Percentiles rank a stretch among this genome's conserved stretches.
Conservation (phyloP, 2,329 filamentous ascomycete species). For the Metarhizium robertsii region DNA sequence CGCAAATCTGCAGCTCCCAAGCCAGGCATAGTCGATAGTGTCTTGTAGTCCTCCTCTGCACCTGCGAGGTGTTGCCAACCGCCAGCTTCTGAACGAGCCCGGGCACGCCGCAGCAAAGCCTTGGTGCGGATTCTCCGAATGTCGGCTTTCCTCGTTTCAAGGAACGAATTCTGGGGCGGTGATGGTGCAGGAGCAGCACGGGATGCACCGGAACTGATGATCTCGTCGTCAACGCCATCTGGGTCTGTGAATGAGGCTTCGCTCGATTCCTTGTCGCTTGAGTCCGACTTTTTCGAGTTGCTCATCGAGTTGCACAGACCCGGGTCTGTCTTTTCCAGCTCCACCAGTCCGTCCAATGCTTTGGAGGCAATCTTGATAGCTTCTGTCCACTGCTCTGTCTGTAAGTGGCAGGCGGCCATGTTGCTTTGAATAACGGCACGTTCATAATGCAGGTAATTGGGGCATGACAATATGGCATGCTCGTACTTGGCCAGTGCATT, state of each 20-base stretch:
- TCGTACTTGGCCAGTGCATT: conserved; percentile 78
- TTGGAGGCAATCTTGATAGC: conserved; percentile 65
- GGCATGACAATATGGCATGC: conserved; percentile 67
- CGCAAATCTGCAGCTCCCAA: conserved; percentile 57
- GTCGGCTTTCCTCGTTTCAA: conserved; percentile 37
- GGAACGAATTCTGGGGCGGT: conserved; percentile 3
- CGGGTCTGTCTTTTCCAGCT: conserved; percentile 34
- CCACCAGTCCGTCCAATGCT: conserved; percentile 64
- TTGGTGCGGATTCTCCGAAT: conserved; percentile 73
- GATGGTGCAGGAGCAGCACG: conserved; percentile 33
- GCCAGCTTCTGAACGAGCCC: conserved; percentile 59
- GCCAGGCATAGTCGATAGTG: conserved; percentile 43
- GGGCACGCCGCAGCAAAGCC: conserved; percentile 69
- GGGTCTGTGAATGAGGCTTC: conserved; percentile 23
- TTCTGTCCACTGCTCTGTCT: conserved; percentile 76
- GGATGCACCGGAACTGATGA: conserved; percentile 49
- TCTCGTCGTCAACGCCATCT: conserved; percentile 44
- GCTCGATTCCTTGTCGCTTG: background rate
- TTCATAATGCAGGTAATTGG: conserved; percentile 80
- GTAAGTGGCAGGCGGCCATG: conserved; percentile 80
- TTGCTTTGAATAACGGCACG: conserved; percentile 82
- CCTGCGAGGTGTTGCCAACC: conserved; percentile 75
- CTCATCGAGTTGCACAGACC: conserved; percentile 10
- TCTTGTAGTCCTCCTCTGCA: conserved; percentile 71
- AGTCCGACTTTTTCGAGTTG: conserved; percentile 29